phyloP scores from a whole-genome alignment of 1,284 basidiomycete genomes.

The Cryptococcus hybrid region DNA sequence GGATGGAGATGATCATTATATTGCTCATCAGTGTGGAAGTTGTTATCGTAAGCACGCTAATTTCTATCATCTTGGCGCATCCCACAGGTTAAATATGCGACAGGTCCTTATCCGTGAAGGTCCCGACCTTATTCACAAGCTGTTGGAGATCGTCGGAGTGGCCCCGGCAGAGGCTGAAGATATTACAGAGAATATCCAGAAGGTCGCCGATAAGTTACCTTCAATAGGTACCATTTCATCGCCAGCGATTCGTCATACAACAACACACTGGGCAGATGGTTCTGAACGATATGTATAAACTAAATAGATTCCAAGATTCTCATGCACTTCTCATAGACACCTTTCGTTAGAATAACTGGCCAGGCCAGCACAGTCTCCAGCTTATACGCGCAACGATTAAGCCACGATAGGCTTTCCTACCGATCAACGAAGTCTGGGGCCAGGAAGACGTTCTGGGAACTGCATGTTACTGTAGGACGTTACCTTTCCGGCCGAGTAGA shows the following conservation, averaged over 20 bases:
- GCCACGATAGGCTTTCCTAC: too few species aligned
- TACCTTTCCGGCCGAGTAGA: too few species aligned
- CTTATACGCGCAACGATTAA: too few species aligned
- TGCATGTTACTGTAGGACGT: too few species aligned
- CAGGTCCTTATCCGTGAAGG: slow-evolving; percentile 33
- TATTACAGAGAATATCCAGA: slow-evolving; percentile 1
- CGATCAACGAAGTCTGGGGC: too few species aligned
- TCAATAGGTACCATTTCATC: slow-evolving; percentile 1
- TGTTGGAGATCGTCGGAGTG: slow-evolving; percentile 3
- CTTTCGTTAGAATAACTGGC: too few species aligned
- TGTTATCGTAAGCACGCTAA: slow-evolving; percentile 65
- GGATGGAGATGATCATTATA: slow-evolving; percentile 91
- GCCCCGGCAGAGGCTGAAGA: slow-evolving; percentile 3
- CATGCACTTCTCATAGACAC: background rate
- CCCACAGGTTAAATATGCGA: background rate
- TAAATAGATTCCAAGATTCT: background rate
- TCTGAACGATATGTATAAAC: background rate
- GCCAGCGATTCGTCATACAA: background rate
- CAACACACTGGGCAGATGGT: background rate
- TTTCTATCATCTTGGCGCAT: background rate
- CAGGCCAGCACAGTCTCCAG: too few species aligned
- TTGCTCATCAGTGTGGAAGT: slow-evolving; percentile 86
- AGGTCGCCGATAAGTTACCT: slow-evolving; percentile 3
- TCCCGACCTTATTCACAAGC: slow-evolving; percentile 23
- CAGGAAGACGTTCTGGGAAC: too few species aligned